Evolutionary conservation across 805 yeast species (phyloP).

Genomic region (Kodamaea restingae): DNA sequence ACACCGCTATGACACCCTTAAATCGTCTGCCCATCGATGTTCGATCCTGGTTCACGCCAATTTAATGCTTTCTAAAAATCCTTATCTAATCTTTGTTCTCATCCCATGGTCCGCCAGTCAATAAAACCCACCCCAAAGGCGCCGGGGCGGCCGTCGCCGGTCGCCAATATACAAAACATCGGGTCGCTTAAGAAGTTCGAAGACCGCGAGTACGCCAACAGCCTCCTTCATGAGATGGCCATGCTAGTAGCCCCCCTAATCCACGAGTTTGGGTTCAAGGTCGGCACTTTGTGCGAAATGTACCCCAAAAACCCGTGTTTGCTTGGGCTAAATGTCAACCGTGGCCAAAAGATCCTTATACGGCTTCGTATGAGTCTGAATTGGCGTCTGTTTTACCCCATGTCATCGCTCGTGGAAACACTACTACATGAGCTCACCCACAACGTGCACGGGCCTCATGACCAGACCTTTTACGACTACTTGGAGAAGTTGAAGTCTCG

Average conservation of each 20-base stretch:
- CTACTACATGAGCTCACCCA: constrained; percentile 88
- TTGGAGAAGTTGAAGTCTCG: constrained; percentile 58
- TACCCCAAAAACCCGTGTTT: constrained; percentile 63
- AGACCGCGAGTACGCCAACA: constrained; percentile 38
- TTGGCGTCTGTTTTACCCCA: constrained; percentile 52
- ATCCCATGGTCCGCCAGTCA: constrained; percentile 13
- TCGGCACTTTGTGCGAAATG: constrained; percentile 72
- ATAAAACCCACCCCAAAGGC: constrained; percentile 1
- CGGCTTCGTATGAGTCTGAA: constrained; percentile 62
- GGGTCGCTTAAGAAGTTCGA: constrained; percentile 34
- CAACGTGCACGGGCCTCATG: constrained; percentile 76
- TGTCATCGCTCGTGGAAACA: constrained; percentile 69
- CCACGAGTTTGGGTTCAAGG: constrained; percentile 60
- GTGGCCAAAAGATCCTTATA: constrained; percentile 68
- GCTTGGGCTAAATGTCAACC: constrained; percentile 78
- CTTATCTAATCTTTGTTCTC: no score
- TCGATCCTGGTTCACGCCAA: no score
- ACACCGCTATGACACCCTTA: no score
- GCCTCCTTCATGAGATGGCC: constrained; percentile 65
- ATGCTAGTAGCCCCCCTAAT: constrained; percentile 73
- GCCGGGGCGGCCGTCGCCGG: constrained; percentile 31
- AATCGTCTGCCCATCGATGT: no score
- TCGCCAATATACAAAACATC: constrained; percentile 31
- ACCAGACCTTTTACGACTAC: constrained; percentile 60
- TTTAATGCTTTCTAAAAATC: no score